Evolutionary conservation across 768 basidiomycete genomes (phyloP).

Genomic region (Tephrocybe rancida): DNA sequence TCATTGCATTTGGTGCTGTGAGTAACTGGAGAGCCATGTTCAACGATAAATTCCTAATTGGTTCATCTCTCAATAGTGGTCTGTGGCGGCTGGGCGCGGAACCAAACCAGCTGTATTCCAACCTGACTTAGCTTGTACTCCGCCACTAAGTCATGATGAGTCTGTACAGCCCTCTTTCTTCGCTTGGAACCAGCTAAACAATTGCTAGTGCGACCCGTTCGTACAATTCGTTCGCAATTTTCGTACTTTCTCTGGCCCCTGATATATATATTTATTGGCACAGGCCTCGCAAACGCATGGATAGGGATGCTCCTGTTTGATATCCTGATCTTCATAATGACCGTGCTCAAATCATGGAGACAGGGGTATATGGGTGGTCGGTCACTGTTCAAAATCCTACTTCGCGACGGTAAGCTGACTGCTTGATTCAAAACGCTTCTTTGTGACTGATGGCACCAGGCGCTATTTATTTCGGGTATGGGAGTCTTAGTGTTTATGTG

Average conservation of each 20-base stretch:
- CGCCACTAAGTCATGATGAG: slow-evolving; percentile 2
- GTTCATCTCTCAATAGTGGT: background rate
- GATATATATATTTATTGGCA: too few species aligned
- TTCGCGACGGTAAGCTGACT: slow-evolving; percentile 40
- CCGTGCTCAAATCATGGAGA: slow-evolving; percentile 35
- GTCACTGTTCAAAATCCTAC: slow-evolving; percentile 30
- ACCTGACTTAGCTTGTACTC: background rate
- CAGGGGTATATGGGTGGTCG: slow-evolving; percentile 20
- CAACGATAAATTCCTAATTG: background rate
- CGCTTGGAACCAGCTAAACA: background rate
- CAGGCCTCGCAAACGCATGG: slow-evolving; percentile 42
- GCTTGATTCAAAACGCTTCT: background rate
- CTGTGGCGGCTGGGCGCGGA: background rate
- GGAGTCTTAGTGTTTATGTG: too few species aligned
- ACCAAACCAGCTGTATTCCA: background rate
- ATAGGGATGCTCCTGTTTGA: slow-evolving; percentile 40
- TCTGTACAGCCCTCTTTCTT: background rate
- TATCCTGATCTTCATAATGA: slow-evolving; percentile 41
- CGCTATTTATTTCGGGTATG: slow-evolving; percentile 44
- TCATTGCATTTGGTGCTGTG: slow-evolving; percentile 30
- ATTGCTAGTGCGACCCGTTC: slow-evolving; percentile 19
- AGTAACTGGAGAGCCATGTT: background rate
- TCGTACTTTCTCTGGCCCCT: too few species aligned
- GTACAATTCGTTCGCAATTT: too few species aligned
- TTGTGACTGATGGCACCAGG: slow-evolving; percentile 19